Percentiles rank a stretch among this genome's conserved stretches.
Evolutionary conservation across 202 grass and related monocot species (phyloP).

Genomic region (Bolboschoenoplectus hybrid): DNA sequence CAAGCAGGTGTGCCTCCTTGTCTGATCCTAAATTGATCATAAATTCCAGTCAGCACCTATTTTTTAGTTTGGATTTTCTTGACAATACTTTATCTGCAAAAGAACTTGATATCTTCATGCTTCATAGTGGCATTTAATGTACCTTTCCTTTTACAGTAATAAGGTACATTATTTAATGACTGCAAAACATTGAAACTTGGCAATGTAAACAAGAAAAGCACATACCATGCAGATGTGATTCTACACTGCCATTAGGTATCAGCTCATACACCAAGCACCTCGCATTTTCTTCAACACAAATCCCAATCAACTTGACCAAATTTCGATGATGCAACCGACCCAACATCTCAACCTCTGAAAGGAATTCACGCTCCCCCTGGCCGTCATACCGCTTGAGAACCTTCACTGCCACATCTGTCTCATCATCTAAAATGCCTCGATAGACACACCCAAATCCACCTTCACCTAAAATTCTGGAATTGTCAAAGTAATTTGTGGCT

Average conservation of each 20-base stretch:
- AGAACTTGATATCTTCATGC: neutral
- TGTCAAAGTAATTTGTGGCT: constrained; percentile 79
- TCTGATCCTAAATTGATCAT: constrained; percentile 54
- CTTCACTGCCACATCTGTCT: constrained; percentile 75
- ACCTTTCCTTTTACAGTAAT: constrained; percentile 20
- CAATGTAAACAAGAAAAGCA: constrained; percentile 16
- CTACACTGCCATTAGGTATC: constrained; percentile 92
- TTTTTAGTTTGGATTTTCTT: neutral
- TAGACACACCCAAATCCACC: constrained; percentile 97
- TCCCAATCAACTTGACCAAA: constrained; percentile 94
- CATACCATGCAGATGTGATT: constrained; percentile 96
- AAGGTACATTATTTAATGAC: constrained; percentile 11
- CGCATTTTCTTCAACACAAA: constrained; percentile 83
- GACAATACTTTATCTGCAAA: constrained; percentile 31
- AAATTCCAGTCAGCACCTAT: constrained; percentile 12
- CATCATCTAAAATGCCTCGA: constrained; percentile 76
- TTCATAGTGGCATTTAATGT: neutral
- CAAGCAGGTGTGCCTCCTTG: constrained; percentile 62
- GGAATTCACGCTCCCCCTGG: constrained; percentile 88
- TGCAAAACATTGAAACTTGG: neutral
- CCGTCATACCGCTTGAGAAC: constrained; percentile 85
- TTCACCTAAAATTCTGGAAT: constrained; percentile 83
- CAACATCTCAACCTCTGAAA: constrained; percentile 96
- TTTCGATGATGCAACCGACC: constrained; percentile 95
- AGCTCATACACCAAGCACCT: constrained; percentile 92